Evolutionary conservation across 192 early-diverging fungal species (phyloP), one percentile per base, ranked within the genome.

Genomic region (Gryganskiella cystojenkinii): DNA sequence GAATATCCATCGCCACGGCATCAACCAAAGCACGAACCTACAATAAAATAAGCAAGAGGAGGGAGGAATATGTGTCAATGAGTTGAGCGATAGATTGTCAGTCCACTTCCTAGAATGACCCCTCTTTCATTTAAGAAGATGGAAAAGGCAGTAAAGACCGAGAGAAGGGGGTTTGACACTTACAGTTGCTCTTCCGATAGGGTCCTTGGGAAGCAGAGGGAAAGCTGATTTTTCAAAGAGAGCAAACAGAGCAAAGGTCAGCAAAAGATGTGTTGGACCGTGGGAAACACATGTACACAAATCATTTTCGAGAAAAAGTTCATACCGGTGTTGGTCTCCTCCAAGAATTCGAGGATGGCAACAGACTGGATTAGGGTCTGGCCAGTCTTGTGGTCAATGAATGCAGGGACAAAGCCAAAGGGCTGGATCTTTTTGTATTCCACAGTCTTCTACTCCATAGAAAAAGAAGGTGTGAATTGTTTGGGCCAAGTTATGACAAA

Each of bases 341-440:
- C 96, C 5, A 98, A 80, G 66, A 94, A 95, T 67, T 98, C 96
- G 22, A 95, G 63, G 45, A 98, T 96, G 17, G 94, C 91, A 22
- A 88, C 61, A 6, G 92, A 94, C 84, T 96, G 90, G 49, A 69
- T 81, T 31, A 94, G 47, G 4, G 61, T 61, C 20, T 81, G 56
- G 10, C 91, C 89, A 24, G 81, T 83, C 49, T 79, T 70, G 62
- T 86, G 85, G 37, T 89, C 86, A 17, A 86, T 54, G 28, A 94
- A 85, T 20, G 87, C 80, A 33, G 95, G 96, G 3, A 96, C 89
- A 2, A 87, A 72, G 49, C 83, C 82, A 59, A 70, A 72, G 3
- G 95, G 94, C 69, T 95, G 95, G 53, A 91, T 61, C 15, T 80
- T 63, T 22, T 49, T 52, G 69, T 94, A 95, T 54, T 87, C 82